phyloP scores from a whole-genome alignment of 495 filamentous ascomycete species.

The Aspergillus panamensis region DNA sequence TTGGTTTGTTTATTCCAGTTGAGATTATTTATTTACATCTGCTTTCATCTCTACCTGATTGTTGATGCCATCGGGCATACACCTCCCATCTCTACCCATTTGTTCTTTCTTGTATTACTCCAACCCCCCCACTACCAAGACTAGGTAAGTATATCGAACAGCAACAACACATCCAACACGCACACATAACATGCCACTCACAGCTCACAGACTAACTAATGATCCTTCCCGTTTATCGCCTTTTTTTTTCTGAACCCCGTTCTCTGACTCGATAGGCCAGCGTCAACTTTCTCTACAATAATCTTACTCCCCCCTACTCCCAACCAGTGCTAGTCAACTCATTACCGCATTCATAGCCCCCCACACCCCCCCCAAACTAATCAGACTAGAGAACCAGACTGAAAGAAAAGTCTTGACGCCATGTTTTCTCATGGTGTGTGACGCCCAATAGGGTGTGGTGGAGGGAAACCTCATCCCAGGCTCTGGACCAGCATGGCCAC shows the following conservation, averaged over 20 bases:
- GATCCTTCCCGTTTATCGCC: not conserved
- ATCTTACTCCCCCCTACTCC: not conserved
- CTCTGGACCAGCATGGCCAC: conserved; percentile 14
- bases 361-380: not conserved
- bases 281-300: not conserved
- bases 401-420: conserved; percentile 18
- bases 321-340: not conserved
- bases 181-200: conserved; percentile 3
- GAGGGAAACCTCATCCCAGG: conserved; percentile 5
- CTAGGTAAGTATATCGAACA: no score
- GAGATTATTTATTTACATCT: not conserved
- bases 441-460: conserved; percentile 19
- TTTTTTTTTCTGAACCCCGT: not conserved
- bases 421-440: conserved; percentile 9
- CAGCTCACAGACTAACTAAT: not conserved
- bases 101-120: no score
- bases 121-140: no score
- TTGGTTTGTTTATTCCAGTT: not conserved
- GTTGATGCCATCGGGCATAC: conserved; percentile 5
- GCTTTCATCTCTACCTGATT: not conserved
- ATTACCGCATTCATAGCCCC: not conserved
- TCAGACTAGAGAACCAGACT: not conserved
- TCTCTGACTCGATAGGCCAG: not conserved
- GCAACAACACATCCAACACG: not conserved
- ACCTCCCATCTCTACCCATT: no score